These are phyloP conservation scores for Candida boleticola DNA, from an alignment of 805 yeast genomes.

Conservation along the genomic window DNA sequence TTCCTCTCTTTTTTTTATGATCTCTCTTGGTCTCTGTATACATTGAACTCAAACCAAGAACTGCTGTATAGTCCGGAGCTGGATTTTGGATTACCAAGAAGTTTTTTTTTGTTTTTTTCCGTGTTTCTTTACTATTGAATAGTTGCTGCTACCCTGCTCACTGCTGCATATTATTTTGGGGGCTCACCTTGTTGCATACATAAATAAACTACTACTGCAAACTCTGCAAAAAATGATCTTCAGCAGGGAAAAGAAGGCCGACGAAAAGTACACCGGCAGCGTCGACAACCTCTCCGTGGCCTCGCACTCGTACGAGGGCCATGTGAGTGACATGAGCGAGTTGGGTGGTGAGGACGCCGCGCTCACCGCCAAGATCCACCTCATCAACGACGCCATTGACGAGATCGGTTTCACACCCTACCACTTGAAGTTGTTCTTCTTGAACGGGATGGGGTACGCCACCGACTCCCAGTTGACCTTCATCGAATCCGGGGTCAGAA, in stretches of 20 bases:
- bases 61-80: no score
- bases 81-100: no score
- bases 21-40: no score
- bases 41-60: no score
- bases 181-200: no score
- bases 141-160: no score
- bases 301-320: background rate
- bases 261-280: background rate
- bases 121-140: no score
- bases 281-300: background rate
- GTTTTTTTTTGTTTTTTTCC: no score
- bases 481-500: conserved; percentile 22
- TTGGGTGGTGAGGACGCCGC: conserved; percentile 30
- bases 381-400: conserved; percentile 54
- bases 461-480: conserved; percentile 29
- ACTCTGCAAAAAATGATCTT: no score
- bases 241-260: background rate
- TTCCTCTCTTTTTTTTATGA: no score
- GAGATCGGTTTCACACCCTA: conserved; percentile 49
- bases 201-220: no score
- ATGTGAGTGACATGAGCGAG: conserved; percentile 17
- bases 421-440: conserved; percentile 31
- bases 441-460: conserved; percentile 38
- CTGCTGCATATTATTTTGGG: no score
- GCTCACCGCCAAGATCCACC: conserved; percentile 38